phyloP scores from a whole-genome alignment of 2,329 filamentous ascomycete species.

The Davidsoniella virescens region DNA sequence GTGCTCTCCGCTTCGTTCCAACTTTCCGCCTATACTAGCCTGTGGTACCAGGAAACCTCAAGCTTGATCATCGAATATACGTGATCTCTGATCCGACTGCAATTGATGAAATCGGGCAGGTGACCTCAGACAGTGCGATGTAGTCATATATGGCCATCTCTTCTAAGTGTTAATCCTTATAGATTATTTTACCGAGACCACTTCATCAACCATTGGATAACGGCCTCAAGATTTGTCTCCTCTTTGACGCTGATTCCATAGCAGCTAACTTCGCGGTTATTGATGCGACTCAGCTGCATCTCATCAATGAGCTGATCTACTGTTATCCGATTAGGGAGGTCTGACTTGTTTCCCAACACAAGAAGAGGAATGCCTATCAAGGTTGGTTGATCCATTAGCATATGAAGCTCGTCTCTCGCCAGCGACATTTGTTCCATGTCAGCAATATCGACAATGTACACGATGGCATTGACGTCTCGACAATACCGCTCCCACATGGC shows the following conservation, averaged over 20 bases:
- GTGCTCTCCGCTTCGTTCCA: too few relatives aligned
- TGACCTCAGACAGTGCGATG: too few relatives aligned
- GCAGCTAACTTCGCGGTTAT: constrained; percentile 87
- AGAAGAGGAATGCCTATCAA: constrained; percentile 82
- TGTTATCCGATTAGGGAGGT: constrained; percentile 75
- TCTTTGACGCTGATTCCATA: constrained; percentile 98
- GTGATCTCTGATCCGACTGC: neutral
- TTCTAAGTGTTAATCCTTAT: constrained; percentile 24
- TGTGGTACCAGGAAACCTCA: too few relatives aligned
- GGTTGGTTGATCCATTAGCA: constrained; percentile 68
- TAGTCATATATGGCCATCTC: neutral
- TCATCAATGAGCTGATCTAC: constrained; percentile 93
- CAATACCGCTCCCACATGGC: constrained; percentile 99
- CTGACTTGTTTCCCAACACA: constrained; percentile 93
- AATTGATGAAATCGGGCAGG: too few relatives aligned
- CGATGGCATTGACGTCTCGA: constrained; percentile 89
- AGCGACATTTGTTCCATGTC: constrained; percentile 66
- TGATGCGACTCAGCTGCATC: constrained; percentile 76
- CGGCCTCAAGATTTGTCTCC: constrained; percentile 94
- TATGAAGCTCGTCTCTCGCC: constrained; percentile 83
- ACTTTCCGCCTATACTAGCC: neutral
- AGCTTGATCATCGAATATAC: too few relatives aligned
- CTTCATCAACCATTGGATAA: constrained; percentile 91
- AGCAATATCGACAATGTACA: constrained; percentile 96
- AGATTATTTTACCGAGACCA: constrained; percentile 45